A percentile compares a stretch with the other conserved stretches of the same genome.
These are phyloP conservation scores for Globisporangium solare DNA, from an alignment of 352 stramenopile species.

Conservation along the genomic window DNA sequence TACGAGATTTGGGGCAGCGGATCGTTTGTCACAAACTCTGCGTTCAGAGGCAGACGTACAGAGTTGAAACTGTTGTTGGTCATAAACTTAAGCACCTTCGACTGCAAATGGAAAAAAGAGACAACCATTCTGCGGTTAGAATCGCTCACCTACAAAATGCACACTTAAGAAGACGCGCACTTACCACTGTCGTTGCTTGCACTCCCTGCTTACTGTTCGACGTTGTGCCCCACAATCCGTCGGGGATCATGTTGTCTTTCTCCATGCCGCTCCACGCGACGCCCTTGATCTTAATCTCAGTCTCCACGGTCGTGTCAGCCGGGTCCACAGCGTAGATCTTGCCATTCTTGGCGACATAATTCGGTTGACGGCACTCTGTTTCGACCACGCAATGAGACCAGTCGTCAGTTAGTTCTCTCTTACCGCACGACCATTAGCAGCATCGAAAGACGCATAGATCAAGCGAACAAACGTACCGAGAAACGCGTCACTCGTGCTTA, in stretches of 20 bases:
- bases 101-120: conserved; percentile 11
- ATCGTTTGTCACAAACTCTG: conserved; percentile 39
- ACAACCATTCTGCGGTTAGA: not conserved
- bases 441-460: too few relatives aligned
- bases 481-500: too few relatives aligned
- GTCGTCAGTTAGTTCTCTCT: too few relatives aligned
- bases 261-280: conserved; percentile 67
- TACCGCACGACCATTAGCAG: too few relatives aligned
- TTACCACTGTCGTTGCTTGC: conserved; percentile 42
- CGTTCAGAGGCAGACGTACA: conserved; percentile 53
- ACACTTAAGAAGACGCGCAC: conserved; percentile 4
- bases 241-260: conserved; percentile 62
- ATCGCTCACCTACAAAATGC: not conserved
- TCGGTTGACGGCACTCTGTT: conserved; percentile 56
- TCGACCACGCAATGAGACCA: too few relatives aligned
- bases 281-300: conserved; percentile 57
- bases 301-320: conserved; percentile 26
- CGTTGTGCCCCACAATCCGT: conserved; percentile 42
- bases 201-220: conserved; percentile 29
- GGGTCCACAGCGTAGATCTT: conserved; percentile 58
- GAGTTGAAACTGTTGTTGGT: conserved; percentile 62
- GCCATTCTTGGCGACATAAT: conserved; percentile 48
- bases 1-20: conserved; percentile 38
- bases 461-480: too few relatives aligned
- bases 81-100: conserved; percentile 45